Evolutionary conservation across 345 rosid genomes (phyloP).

Genomic region (Rhizophora apiculata): DNA sequence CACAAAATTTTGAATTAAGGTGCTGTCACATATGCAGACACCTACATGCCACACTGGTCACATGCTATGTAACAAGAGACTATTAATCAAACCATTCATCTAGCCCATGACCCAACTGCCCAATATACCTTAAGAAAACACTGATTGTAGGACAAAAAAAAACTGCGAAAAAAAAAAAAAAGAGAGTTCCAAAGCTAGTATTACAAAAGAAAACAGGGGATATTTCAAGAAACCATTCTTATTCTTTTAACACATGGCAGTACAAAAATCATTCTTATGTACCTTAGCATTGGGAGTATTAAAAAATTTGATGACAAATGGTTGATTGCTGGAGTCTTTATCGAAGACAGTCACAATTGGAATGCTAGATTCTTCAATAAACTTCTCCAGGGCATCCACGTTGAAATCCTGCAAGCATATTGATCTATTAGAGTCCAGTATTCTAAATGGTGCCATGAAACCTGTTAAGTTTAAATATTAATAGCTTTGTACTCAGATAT

Average conservation of each 20-base stretch:
- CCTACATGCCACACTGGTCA: neutral
- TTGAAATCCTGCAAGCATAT: conserved; percentile 58
- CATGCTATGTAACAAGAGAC: too few species aligned
- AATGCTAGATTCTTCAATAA: conserved; percentile 65
- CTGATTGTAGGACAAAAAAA: too few species aligned
- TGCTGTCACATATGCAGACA: too few species aligned
- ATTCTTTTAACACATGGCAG: too few species aligned
- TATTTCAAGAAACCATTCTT: neutral
- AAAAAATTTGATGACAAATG: conserved; percentile 74
- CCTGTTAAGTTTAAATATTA: neutral
- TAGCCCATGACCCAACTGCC: too few species aligned
- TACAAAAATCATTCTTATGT: neutral
- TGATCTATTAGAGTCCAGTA: neutral
- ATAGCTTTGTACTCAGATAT: too few species aligned
- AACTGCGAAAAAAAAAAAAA: too few species aligned
- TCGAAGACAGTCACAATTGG: conserved; percentile 71
- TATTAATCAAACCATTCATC: too few species aligned
- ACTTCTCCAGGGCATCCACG: conserved; percentile 74
- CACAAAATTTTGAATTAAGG: neutral
- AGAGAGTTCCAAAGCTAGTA: neutral
- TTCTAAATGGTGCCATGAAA: neutral
- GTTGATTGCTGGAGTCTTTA: conserved; percentile 71
- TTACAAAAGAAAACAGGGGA: neutral
- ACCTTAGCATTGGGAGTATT: conserved; percentile 75
- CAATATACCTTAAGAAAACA: too few species aligned